Evolutionary conservation across 2,329 filamentous ascomycete genomes (phyloP).

Genomic region (Lasiodiplodia sp.): DNA sequence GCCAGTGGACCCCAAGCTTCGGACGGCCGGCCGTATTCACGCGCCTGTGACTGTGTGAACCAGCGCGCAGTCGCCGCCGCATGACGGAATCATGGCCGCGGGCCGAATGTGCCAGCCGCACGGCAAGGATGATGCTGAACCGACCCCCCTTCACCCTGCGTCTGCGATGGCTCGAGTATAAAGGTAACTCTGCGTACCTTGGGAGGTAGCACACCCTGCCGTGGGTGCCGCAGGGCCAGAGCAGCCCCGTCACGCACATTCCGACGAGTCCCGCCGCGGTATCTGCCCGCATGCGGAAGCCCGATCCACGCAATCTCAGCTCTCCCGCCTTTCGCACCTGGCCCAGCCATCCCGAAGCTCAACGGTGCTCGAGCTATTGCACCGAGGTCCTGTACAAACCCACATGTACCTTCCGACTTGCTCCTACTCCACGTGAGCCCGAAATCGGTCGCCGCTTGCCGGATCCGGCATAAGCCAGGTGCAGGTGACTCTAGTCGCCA

Average conservation of each 20-base stretch:
- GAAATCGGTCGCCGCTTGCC: not conserved
- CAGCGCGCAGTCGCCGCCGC: not conserved
- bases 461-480: not conserved
- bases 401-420: not conserved
- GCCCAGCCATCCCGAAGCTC: not conserved
- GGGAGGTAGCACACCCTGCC: not conserved
- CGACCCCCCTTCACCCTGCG: not conserved
- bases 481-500: not conserved
- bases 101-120: constrained; percentile 12
- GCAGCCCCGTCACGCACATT: not conserved
- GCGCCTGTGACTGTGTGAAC: not conserved
- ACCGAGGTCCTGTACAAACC: no score
- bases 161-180: not conserved
- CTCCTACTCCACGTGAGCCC: not conserved
- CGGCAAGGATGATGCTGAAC: constrained; percentile 1
- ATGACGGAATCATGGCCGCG: not conserved
- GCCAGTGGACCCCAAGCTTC: not conserved
- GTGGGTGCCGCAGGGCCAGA: not conserved
- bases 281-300: constrained; percentile 8
- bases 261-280: not conserved
- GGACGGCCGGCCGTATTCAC: not conserved
- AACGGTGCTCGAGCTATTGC: not conserved
- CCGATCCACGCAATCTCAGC: not conserved
- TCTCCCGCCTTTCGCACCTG: not conserved
- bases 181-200: not conserved